Base-by-base conservation (phyloP, 495 filamentous ascomycete genomes). In the Aspergillus kassunensis region DNA sequence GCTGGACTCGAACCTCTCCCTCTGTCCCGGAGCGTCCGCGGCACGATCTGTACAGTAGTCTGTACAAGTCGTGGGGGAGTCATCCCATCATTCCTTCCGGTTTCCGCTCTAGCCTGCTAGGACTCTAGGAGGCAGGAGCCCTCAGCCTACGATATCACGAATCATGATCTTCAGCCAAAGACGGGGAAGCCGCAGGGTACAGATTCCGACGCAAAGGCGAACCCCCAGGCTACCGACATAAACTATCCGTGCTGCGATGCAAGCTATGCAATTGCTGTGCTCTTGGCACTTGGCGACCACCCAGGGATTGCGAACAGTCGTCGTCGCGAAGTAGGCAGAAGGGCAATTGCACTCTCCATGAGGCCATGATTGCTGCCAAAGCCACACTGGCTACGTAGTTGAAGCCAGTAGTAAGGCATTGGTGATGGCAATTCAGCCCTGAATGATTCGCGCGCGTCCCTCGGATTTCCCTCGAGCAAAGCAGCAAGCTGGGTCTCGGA, bases 311-410 rank as follows among this genome's bases (percentile, higher is more conserved):
- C n/a, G n/a, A n/a, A n/a, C n/a, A n/a, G n/a, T n/a, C n/a, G n/a
- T n/a, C n/a, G n/a, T n/a, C n/a, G n/a, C n/a, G n/a, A n/a, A n/a
- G 21, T 43, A 43, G 40, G 40, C 40, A 43, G 40, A 43, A 43
- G 18, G 40, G 6, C 1, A 43, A n/a, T n/a, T n/a, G n/a, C n/a
- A n/a, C n/a, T n/a, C 23, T 16, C 21, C 10, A 43, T 12, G 11
- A 37, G n/a, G n/a, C 13, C 34, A 37, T 37, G 15, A 16, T 34
- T 15, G 9, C 31, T 15, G n/a, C 2, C 34, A 37, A 37, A 37
- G 34, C 13, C 13, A 15, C 31, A 3, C 12, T 37, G 34, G n/a
- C n/a, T n/a, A n/a, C n/a, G n/a, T n/a, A n/a, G n/a, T n/a, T n/a
- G n/a, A n/a, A n/a, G n/a, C n/a, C n/a, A n/a, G n/a, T n/a, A n/a